Evolutionary conservation across 176 grass and related monocot genomes (phyloP), one percentile per base, ranked within the genome.

Genomic region (Phyllostachys edulis): DNA sequence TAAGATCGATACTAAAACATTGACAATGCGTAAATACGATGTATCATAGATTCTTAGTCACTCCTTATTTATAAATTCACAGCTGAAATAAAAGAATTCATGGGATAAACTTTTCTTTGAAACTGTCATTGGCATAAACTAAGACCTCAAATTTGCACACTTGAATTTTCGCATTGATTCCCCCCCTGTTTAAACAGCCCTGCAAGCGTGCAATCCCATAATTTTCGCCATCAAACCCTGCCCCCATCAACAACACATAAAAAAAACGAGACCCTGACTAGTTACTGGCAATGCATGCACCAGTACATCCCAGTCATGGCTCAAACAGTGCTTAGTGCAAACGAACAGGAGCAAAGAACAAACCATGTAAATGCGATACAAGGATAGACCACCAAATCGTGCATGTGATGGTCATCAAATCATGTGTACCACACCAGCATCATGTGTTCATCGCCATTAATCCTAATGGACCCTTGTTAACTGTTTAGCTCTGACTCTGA

Each of bases 381-480:
- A 77, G 63, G 79, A 88, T 71, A 65, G 73, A 49, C 24, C 34
- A 88, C 80, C 86, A 45, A 88, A 83, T 24, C 40, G 56, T 16
- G 46, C 54, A 37, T 56, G 23, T 26, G 80, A 34, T 51, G 6
- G 34, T 61, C 67, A 42, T 78, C 73, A 84, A 78, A 64, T 56
- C 77, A 87, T 74, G 68, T 41, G 59, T 63, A 69, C 76, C 17
- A 5, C 37, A 41, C 73, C 46, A 36, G 40, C 54, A 41, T 51
- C 79, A 77, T 41, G 38, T 23, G 52, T 63, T 71, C 72, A 42
- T 29, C 32, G 47, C 37, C 15, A 54, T 69, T 49, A 63, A 38
- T 61, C 26, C 34, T 67, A 21, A 71, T 82, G 79, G 71, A 61
- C 71, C 86, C 85, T 78, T 27, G 1, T 14, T 7, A 10, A n/a